Base-by-base conservation (phyloP, 2,329 filamentous ascomycete species). In the Xylaria sp. region DNA sequence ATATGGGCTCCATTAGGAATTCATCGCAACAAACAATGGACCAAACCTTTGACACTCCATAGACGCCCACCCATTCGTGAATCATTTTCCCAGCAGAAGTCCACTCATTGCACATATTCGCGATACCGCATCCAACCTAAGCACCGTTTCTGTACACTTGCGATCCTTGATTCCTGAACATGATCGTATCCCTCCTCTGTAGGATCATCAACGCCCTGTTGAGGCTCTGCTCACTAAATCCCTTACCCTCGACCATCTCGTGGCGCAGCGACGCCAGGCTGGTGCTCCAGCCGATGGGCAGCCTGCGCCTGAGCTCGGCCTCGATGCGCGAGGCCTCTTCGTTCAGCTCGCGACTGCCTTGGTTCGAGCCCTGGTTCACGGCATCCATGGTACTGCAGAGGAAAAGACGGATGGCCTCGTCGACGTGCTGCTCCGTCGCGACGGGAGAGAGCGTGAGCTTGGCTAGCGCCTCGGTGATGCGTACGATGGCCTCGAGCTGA, bases 361-460 rank as follows among this genome's bases (percentile, higher is more conserved):
- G 87, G 66, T 89, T 91, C 68, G 90, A 89, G 62, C 93, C 94
- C 71, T 96, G 92, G 62, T 92, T 94, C 58, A 98, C 93, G 7
- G 95, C 95, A 73, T 99, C 94, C 95, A 99, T 98, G 59, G 95
- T 99, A 3, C 90, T 93, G 67, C 93, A 95, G 29, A 99, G 81
- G 88, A 99, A 99, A 15, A 99, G 85, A 0, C 95, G 90, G 71
- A 99, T 99, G 2, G 95, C 95, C 79, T 99, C 95, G 72, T 99
- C 94, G 54, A 99, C 95, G 73, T 99, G 95, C 47, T 87, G 83
- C 76, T 97, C 94, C 0, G 90, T 93, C 2, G 94, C 95, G 41
- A 97, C 84, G 3, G 93, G 89, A 0, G 90, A 92, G 8, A 99
- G 85, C 0, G 90, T 88, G 43, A 99, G 82, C 76, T 99, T 99